A percentile compares a stretch with the other conserved stretches of the same genome.
Evolutionary conservation across 331 rosid species (phyloP).

Genomic region (Acacia pycnantha): DNA sequence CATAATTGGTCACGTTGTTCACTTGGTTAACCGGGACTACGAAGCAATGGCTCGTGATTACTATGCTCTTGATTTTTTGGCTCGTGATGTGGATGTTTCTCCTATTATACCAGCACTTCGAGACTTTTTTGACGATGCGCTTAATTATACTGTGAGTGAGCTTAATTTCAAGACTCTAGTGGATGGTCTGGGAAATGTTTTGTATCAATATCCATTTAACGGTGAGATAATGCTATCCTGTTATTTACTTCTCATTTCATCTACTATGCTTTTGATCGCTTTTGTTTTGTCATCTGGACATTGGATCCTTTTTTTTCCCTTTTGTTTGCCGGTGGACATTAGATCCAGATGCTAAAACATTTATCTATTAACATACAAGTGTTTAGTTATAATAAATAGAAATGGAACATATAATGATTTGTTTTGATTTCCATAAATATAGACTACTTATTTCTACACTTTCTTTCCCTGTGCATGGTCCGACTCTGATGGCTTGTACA

Average conservation of each 20-base stretch:
- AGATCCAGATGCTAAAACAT: not conserved
- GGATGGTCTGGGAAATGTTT: slow-evolving; percentile 87
- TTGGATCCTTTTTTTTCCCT: not conserved
- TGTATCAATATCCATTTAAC: slow-evolving; percentile 85
- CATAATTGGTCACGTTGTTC: slow-evolving; percentile 96
- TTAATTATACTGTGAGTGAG: slow-evolving; percentile 87
- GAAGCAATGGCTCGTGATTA: slow-evolving; percentile 99
- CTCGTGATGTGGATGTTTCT: slow-evolving; percentile 80
- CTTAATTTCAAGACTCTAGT: slow-evolving; percentile 90
- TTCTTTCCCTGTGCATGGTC: slow-evolving; percentile 20
- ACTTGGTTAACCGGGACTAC: slow-evolving; percentile 94
- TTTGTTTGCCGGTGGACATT: not conserved
- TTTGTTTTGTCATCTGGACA: not conserved
- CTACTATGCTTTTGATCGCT: not conserved
- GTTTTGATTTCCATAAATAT: not conserved
- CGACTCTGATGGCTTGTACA: slow-evolving; percentile 26
- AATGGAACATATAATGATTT: not conserved
- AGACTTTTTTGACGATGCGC: slow-evolving; percentile 85
- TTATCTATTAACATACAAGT: not conserved
- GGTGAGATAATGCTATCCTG: slow-evolving; percentile 55
- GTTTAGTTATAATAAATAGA: not conserved
- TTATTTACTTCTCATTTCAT: slow-evolving; percentile 13
- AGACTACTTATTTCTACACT: slow-evolving; percentile 6
- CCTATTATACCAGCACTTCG: slow-evolving; percentile 91
- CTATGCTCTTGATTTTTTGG: slow-evolving; percentile 79